phyloP scores from a whole-genome alignment of 805 yeast species.

The Pichia heedii region DNA sequence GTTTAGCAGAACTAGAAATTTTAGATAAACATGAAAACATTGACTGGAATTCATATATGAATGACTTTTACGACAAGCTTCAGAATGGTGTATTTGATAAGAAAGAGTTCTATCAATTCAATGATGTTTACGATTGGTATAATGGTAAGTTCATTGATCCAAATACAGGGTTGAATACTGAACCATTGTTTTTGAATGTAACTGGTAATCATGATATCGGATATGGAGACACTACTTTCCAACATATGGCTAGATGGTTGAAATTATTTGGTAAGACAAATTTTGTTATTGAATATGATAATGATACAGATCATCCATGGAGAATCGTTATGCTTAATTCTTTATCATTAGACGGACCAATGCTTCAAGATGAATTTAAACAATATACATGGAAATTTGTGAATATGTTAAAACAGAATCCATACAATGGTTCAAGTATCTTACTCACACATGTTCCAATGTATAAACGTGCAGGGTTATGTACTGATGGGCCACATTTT shows the following conservation, averaged over 20 bases:
- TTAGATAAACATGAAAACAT: slow-evolving; percentile 41
- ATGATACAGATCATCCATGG: slow-evolving; percentile 63
- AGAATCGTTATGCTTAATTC: slow-evolving; percentile 84
- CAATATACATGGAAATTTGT: slow-evolving; percentile 68
- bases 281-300: slow-evolving; percentile 64
- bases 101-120: slow-evolving; percentile 36
- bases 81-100: slow-evolving; percentile 24
- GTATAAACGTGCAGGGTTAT: slow-evolving; percentile 71
- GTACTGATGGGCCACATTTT: slow-evolving; percentile 78
- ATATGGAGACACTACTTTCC: slow-evolving; percentile 91
- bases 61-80: slow-evolving; percentile 24
- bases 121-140: slow-evolving; percentile 63
- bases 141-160: slow-evolving; percentile 5
- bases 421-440: slow-evolving; percentile 71
- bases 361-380: slow-evolving; percentile 61
- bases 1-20: slow-evolving; percentile 39
- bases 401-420: slow-evolving; percentile 42
- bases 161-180: slow-evolving; percentile 27
- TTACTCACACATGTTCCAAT: slow-evolving; percentile 86
- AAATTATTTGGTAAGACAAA: slow-evolving; percentile 77
- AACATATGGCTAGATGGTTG: slow-evolving; percentile 74
- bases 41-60: slow-evolving; percentile 43
- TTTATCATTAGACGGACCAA: slow-evolving; percentile 83
- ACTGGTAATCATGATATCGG: slow-evolving; percentile 97
- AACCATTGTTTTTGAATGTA: slow-evolving; percentile 69